phyloP scores from a whole-genome alignment of 768 basidiomycete genomes.

The Leccinum longicurvipes region DNA sequence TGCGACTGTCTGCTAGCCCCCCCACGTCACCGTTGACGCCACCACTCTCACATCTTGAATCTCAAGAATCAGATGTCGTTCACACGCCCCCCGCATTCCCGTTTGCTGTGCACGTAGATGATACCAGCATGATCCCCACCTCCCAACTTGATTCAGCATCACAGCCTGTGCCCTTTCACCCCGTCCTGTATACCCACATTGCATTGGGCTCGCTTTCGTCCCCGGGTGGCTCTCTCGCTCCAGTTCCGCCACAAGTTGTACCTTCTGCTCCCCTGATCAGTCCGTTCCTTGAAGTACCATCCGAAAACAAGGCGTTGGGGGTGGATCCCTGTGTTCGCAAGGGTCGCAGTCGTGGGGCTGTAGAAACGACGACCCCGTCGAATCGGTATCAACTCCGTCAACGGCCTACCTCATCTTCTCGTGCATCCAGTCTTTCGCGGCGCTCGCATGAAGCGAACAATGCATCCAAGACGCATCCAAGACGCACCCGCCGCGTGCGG shows the following conservation, averaged over 20 bases:
- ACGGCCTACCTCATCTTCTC: constrained; percentile 21
- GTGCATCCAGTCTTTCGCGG: constrained; percentile 15
- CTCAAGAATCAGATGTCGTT: constrained; percentile 46
- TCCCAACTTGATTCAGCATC: constrained; percentile 37
- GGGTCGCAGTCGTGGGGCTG: constrained; percentile 9
- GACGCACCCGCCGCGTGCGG: constrained; percentile 12
- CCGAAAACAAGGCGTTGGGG: constrained; percentile 6
- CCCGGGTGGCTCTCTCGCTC: not conserved
- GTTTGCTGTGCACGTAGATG: constrained; percentile 28
- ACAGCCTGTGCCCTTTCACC: constrained; percentile 27
- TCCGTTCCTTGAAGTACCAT: constrained; percentile 9
- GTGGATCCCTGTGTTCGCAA: constrained; percentile 5
- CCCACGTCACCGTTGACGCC: constrained; percentile 30
- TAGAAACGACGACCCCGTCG: constrained; percentile 5
- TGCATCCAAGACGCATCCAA: constrained; percentile 14
- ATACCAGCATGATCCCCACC: constrained; percentile 32
- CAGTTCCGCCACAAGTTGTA: constrained; percentile 4
- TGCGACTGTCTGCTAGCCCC: constrained; percentile 17
- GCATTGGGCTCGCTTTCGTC: constrained; percentile 28
- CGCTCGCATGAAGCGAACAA: constrained; percentile 11
- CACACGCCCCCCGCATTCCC: constrained; percentile 44
- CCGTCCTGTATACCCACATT: constrained; percentile 38
- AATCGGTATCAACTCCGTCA: constrained; percentile 31
- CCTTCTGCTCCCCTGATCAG: constrained; percentile 6
- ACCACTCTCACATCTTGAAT: constrained; percentile 26